Percentiles rank a stretch among this genome's conserved stretches.
These are phyloP conservation scores for Mycosphaerelloides madeirae DNA, from an alignment of 2,329 filamentous ascomycete genomes.

Conservation along the genomic window DNA sequence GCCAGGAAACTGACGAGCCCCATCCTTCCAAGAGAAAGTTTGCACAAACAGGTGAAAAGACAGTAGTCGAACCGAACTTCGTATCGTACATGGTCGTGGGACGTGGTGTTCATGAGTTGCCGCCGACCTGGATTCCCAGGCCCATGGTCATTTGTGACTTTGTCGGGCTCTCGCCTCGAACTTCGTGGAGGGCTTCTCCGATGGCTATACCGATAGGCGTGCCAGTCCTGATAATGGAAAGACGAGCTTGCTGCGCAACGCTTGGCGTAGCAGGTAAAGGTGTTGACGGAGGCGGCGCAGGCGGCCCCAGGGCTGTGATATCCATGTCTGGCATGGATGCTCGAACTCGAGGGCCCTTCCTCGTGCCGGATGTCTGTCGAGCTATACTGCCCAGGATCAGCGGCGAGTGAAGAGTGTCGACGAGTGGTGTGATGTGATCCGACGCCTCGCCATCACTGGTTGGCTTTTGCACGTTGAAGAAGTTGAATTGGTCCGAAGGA, in stretches of 20 bases:
- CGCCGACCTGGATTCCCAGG: conserved; percentile 6
- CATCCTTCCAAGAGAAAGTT: too few relatives aligned
- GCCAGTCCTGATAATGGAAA: conserved; percentile 6
- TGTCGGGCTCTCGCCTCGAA: not conserved
- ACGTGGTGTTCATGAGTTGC: conserved; percentile 1
- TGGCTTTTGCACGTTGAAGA: conserved; percentile 3
- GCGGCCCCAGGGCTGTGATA: conserved; percentile 40
- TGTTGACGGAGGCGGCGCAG: conserved; percentile 43
- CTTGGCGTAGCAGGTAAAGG: conserved; percentile 35
- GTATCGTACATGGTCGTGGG: too few relatives aligned
- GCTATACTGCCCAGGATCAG: conserved; percentile 17
- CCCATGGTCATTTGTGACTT: conserved; percentile 2
- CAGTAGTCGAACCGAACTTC: too few relatives aligned
- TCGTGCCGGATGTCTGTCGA: conserved; percentile 24
- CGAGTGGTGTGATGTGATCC: conserved; percentile 16
- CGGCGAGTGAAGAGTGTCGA: conserved; percentile 8
- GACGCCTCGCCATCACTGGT: conserved; percentile 12
- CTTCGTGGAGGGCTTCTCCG: conserved; percentile 4
- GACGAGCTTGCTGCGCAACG: conserved; percentile 2
- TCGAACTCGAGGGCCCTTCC: conserved; percentile 9
- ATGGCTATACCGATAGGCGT: conserved; percentile 17
- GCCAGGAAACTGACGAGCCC: too few relatives aligned
- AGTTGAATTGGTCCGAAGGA: conserved; percentile 4
- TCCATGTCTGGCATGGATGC: conserved; percentile 28
- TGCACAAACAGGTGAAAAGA: too few relatives aligned